Evolutionary conservation across 257 asterid species (phyloP).

Genomic region (Nyctanthes arbortristis): DNA sequence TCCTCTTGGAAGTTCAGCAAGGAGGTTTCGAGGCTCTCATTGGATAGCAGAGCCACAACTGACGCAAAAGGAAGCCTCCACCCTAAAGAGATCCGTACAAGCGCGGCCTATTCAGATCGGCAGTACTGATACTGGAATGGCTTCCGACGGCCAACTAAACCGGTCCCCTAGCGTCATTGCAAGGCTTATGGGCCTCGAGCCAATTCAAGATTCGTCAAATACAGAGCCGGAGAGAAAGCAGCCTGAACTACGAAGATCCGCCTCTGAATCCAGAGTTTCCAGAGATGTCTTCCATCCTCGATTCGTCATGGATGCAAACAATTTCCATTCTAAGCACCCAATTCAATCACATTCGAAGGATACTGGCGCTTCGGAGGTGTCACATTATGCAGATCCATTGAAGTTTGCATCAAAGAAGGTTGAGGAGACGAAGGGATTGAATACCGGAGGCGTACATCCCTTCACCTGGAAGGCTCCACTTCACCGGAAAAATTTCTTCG

Average conservation of each 20-base stretch:
- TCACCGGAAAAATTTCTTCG: conserved; percentile 64
- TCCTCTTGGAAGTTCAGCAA: conserved; percentile 78
- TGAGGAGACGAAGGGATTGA: conserved; percentile 39
- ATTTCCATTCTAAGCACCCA: conserved; percentile 31
- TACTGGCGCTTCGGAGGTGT: conserved; percentile 6
- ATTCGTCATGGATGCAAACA: conserved; percentile 37
- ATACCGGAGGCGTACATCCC: conserved; percentile 34
- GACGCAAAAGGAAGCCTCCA: conserved; percentile 87
- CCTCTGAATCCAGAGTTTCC: conserved; percentile 86
- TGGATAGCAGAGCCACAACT: conserved; percentile 91
- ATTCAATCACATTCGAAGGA: conserved; percentile 32
- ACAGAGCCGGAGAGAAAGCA: conserved; percentile 48
- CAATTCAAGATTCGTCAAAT: conserved; percentile 49
- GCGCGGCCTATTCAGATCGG: conserved; percentile 33
- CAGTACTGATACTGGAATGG: conserved; percentile 32
- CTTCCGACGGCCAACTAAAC: conserved; percentile 50
- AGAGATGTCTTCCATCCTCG: conserved; percentile 68
- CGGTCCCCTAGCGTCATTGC: conserved; percentile 84
- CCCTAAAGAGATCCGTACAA: conserved; percentile 71
- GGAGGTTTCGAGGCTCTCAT: conserved; percentile 86
- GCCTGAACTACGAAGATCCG: conserved; percentile 83
- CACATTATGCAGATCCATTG: conserved; percentile 36
- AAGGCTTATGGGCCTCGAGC: conserved; percentile 90
- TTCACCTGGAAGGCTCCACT: conserved; percentile 57
- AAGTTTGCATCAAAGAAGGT: conserved; percentile 30